These are phyloP conservation scores for Mycena kentingensis DNA, from an alignment of 768 basidiomycete species.

Conservation along the genomic window DNA sequence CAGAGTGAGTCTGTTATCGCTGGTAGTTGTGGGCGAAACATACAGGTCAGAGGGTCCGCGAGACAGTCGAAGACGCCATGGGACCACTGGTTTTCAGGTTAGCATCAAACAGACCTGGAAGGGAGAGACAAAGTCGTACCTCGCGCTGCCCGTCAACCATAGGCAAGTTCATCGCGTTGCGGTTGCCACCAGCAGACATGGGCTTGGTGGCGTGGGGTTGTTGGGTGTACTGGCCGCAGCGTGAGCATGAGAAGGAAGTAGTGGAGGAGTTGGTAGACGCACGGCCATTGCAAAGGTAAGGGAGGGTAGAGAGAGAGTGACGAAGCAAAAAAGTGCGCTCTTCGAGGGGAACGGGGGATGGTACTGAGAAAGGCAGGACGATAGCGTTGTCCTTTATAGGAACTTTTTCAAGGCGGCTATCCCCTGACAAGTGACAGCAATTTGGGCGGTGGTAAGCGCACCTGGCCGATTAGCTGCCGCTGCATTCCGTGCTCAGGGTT, in stretches of 20 bases:
- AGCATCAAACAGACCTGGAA: too few relatives aligned
- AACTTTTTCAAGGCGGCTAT: neutral
- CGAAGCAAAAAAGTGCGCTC: conserved; percentile 10
- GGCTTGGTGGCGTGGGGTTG: conserved; percentile 22
- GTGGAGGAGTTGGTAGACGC: neutral
- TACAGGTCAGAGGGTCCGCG: conserved; percentile 19
- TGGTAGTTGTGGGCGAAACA: neutral
- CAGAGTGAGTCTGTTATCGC: neutral
- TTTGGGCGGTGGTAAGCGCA: conserved; percentile 2
- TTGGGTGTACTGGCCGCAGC: conserved; percentile 15
- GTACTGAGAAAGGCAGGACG: neutral
- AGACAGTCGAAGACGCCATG: conserved; percentile 22
- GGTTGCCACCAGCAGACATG: conserved; percentile 20
- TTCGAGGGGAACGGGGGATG: conserved; percentile 1
- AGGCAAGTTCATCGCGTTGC: conserved; percentile 20
- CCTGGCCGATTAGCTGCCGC: neutral
- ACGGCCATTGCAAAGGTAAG: conserved; percentile 17
- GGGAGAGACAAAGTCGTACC: too few relatives aligned
- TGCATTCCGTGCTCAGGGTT: conserved; percentile 7
- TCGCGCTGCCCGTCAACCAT: conserved; percentile 20
- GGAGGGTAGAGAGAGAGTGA: conserved; percentile 6
- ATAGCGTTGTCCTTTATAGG: conserved; percentile 9
- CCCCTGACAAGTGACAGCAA: conserved; percentile 12
- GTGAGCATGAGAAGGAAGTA: neutral
- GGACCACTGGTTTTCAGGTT: too few relatives aligned